Percentiles rank a stretch among this genome's conserved stretches.
phyloP scores from a whole-genome alignment of 768 basidiomycete species.

The Sarcomyxa edulis region DNA sequence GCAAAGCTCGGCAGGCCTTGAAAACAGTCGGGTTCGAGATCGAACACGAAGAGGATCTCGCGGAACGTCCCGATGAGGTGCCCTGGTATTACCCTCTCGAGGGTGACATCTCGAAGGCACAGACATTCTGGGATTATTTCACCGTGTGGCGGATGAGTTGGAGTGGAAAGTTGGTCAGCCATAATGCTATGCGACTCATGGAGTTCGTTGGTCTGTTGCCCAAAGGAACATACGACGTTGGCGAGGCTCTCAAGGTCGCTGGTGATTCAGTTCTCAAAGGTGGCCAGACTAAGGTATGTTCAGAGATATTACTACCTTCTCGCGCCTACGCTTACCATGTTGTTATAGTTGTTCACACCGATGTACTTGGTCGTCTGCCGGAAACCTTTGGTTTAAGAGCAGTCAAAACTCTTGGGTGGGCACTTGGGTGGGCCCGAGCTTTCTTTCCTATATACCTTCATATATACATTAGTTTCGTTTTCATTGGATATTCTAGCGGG shows the following conservation, averaged over 20 bases:
- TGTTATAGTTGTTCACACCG: slow-evolving; percentile 71
- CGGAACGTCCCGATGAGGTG: slow-evolving; percentile 69
- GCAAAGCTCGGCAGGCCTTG: slow-evolving; percentile 69
- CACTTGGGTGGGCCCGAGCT: too few species aligned
- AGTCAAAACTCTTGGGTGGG: too few species aligned
- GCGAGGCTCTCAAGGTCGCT: slow-evolving; percentile 85
- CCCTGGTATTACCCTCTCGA: slow-evolving; percentile 98
- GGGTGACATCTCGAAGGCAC: slow-evolving; percentile 88
- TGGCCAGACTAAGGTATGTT: slow-evolving; percentile 75
- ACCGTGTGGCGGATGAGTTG: slow-evolving; percentile 88
- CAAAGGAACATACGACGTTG: slow-evolving; percentile 89
- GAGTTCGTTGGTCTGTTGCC: slow-evolving; percentile 81
- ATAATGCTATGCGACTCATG: slow-evolving; percentile 69
- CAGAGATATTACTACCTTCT: background rate
- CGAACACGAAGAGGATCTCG: slow-evolving; percentile 91
- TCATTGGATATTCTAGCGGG: too few species aligned
- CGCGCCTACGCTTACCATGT: slow-evolving; percentile 11
- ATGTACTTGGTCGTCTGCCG: slow-evolving; percentile 72
- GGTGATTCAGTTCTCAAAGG: slow-evolving; percentile 73
- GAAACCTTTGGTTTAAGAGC: too few species aligned
- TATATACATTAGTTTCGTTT: too few species aligned
- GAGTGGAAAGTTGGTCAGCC: slow-evolving; percentile 80
- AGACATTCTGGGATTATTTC: slow-evolving; percentile 89
- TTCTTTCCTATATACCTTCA: too few species aligned
- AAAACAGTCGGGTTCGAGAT: slow-evolving; percentile 81